phyloP scores from a whole-genome alignment of 2,329 filamentous ascomycete genomes.

The Diaporthe ampelina region DNA sequence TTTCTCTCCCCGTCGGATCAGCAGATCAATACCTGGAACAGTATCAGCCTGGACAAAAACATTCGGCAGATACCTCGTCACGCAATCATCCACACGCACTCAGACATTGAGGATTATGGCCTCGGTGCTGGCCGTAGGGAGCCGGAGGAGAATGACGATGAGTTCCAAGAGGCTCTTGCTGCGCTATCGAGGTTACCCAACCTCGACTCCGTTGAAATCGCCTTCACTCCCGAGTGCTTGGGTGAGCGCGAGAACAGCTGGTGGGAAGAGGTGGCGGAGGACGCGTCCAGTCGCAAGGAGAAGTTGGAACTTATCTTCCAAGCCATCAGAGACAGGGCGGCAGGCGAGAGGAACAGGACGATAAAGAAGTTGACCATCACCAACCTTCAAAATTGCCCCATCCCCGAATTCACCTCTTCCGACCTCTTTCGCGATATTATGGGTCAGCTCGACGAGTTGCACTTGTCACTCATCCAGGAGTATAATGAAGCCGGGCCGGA shows the following conservation, averaged over 20 bases:
- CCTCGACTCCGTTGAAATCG: constrained; percentile 27
- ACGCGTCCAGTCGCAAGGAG: not conserved
- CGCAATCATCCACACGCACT: constrained; percentile 22
- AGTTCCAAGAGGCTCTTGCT: not conserved
- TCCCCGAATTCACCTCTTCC: constrained; percentile 28
- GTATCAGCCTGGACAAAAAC: not conserved
- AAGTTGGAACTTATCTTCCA: constrained; percentile 23
- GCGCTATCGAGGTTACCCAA: constrained; percentile 29
- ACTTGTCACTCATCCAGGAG: constrained; percentile 16
- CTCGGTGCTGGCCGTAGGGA: not conserved
- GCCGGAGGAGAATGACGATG: not conserved
- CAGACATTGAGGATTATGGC: not conserved
- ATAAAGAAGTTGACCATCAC: constrained; percentile 31
- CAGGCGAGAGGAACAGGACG: not conserved
- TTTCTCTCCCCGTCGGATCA: not conserved
- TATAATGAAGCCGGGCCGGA: constrained; percentile 1
- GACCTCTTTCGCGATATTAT: constrained; percentile 32
- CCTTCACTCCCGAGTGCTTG: constrained; percentile 9
- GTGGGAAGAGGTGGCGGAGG: constrained; percentile 11
- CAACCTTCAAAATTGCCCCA: constrained; percentile 26
- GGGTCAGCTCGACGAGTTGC: constrained; percentile 31
- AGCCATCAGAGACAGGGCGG: constrained; percentile 20
- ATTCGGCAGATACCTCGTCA: constrained; percentile 16
- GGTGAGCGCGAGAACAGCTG: not conserved
- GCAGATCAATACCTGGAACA: constrained; percentile 14